These are phyloP conservation scores for Lignosus rhinocerotis DNA, from an alignment of 1,284 basidiomycete species.

Conservation along the genomic window DNA sequence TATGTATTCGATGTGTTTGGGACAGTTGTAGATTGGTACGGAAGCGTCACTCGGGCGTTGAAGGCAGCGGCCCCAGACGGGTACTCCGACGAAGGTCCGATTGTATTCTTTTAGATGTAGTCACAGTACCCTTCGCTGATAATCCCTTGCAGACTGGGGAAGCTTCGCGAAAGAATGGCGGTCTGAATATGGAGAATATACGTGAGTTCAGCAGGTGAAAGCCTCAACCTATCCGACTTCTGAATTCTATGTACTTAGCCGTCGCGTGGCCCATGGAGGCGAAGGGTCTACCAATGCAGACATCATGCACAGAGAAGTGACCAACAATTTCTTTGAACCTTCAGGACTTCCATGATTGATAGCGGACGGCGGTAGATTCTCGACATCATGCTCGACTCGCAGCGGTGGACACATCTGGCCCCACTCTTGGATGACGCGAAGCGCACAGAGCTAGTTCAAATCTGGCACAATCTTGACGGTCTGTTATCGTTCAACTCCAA, in stretches of 20 bases:
- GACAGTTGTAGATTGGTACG: slow-evolving; percentile 63
- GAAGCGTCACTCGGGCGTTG: slow-evolving; percentile 47
- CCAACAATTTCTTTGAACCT: not conserved
- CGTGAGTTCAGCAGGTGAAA: slow-evolving; percentile 39
- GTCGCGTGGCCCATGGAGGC: slow-evolving; percentile 43
- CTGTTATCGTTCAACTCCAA: not conserved
- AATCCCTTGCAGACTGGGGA: slow-evolving; percentile 38
- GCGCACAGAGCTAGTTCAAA: slow-evolving; percentile 44
- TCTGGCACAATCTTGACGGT: slow-evolving; percentile 62
- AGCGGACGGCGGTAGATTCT: slow-evolving; percentile 46
- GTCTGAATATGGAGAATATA: slow-evolving; percentile 45
- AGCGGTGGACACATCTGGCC: slow-evolving; percentile 49
- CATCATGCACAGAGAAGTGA: slow-evolving; percentile 54
- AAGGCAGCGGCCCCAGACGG: slow-evolving; percentile 23
- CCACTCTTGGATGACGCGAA: slow-evolving; percentile 43
- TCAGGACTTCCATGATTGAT: not conserved
- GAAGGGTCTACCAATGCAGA: slow-evolving; percentile 55
- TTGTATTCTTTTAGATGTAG: not conserved
- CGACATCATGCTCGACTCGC: slow-evolving; percentile 48
- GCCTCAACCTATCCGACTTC: not conserved
- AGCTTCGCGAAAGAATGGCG: slow-evolving; percentile 61
- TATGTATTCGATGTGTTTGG: slow-evolving; percentile 67
- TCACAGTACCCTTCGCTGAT: not conserved
- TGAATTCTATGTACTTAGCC: slow-evolving; percentile 17
- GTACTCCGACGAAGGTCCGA: slow-evolving; percentile 26